Percentiles rank a stretch among this genome's conserved stretches.
phyloP scores from a whole-genome alignment of 2,329 filamentous ascomycete species.

The Fusarium pseudonygamai region DNA sequence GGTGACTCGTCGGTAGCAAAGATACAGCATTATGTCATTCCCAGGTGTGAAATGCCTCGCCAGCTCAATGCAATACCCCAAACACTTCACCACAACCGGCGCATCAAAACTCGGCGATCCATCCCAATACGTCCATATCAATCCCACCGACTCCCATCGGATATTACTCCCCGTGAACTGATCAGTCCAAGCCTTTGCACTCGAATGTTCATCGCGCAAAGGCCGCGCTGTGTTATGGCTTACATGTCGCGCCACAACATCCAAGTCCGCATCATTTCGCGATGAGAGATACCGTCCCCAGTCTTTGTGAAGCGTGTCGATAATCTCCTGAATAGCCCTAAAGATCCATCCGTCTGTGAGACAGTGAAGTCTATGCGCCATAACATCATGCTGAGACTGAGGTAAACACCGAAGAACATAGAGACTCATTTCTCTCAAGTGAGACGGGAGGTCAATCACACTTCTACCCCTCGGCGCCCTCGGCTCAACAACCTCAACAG shows the following conservation, averaged over 20 bases:
- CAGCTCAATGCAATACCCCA: constrained; percentile 48
- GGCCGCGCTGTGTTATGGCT: constrained; percentile 51
- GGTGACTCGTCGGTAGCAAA: constrained; percentile 48
- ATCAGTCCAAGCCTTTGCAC: constrained; percentile 50
- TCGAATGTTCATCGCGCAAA: constrained; percentile 48
- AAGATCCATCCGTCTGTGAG: constrained; percentile 48
- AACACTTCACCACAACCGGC: constrained; percentile 10
- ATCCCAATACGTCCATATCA: constrained; percentile 47
- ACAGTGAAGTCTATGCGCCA: constrained; percentile 34
- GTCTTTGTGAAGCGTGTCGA: constrained; percentile 46
- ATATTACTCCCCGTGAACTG: constrained; percentile 52
- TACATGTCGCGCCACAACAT: constrained; percentile 49
- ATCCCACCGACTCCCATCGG: constrained; percentile 56
- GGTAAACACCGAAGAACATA: constrained; percentile 52
- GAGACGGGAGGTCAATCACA: constrained; percentile 35
- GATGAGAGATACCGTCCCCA: constrained; percentile 45
- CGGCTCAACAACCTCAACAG: constrained; percentile 8
- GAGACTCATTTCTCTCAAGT: constrained; percentile 50
- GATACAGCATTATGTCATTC: constrained; percentile 52
- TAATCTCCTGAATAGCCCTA: constrained; percentile 41
- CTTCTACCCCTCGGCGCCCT: constrained; percentile 1
- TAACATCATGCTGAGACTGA: constrained; percentile 22
- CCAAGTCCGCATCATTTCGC: constrained; percentile 44
- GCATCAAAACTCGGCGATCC: background rate
- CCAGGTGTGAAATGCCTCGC: constrained; percentile 39